Base-by-base conservation (phyloP, 2,329 filamentous ascomycete species). In the Stagonosporopsis cucurbitacearum region DNA sequence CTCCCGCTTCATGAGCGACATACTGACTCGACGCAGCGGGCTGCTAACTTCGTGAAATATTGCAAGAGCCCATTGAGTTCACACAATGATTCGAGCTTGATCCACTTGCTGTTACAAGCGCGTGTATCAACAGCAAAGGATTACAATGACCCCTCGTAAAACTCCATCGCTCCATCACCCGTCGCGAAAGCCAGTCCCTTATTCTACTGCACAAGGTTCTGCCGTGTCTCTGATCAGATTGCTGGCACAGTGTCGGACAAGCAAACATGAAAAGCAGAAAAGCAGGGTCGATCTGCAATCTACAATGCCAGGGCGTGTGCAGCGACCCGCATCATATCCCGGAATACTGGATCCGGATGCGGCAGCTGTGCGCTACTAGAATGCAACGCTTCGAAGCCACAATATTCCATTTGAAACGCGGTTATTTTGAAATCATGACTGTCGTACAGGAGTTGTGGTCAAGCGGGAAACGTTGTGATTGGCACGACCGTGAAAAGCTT, bases 281-380 rank as follows among this genome's bases (percentile, higher is more conserved):
- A 37, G 44, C 39, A 42, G 28, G 35, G 33, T 28, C 26, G 46
- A 45, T 46, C 35, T 23, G 17, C 41, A n/a, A 23, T 11, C 42
- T 43, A 36, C 43, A 50, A 36, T 26, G 52, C 7, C 35, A 50
- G 22, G 28, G 28, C 36, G 47, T 26, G 20, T 26, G 23, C 28
- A n/a, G 17, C 17, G 26, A 44, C 9, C 20, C 32, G 20, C 6
- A 8, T 23, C 19, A 25, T 19, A 35, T 39, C 35, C 53, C 53
- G 43, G 53, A 43, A 51, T 51, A 56, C 53, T 51, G 53, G 30
- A 43, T 51, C 37, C 43, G 43, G 47, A 56, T 37, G 20, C 47
- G 30, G 42, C 43, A 51, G 45, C 33, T 39, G 50, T 32, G 23
- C 28, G 22, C 28, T 44, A 20, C 35, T 37, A 39, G 17, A 47